These are phyloP conservation scores for Fusarium palustre DNA, from an alignment of 2,329 filamentous ascomycete species.

Conservation along the genomic window DNA sequence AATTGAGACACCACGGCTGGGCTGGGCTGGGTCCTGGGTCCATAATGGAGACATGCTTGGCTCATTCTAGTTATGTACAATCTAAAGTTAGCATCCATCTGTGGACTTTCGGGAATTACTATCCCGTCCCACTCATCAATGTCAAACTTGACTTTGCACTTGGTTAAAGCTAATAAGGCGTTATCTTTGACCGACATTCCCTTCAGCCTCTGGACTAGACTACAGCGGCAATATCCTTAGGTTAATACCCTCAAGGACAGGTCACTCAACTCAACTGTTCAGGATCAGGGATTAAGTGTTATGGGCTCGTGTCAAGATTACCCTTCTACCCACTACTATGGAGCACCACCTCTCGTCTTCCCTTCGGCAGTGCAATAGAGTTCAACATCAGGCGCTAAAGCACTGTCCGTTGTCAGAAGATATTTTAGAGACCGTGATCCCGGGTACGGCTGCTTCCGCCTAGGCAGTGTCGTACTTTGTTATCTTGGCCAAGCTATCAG, in stretches of 20 bases:
- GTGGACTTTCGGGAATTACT: slow-evolving; percentile 21
- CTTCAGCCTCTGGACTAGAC: background rate
- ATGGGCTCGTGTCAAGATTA: slow-evolving; percentile 10
- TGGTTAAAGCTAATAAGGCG: background rate
- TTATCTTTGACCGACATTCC: slow-evolving; percentile 33
- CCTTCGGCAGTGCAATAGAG: slow-evolving; percentile 29
- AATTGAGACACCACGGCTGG: background rate
- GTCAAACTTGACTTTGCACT: slow-evolving; percentile 17
- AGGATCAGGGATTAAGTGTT: slow-evolving; percentile 25
- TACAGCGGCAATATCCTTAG: background rate
- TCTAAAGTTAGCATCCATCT: slow-evolving; percentile 13
- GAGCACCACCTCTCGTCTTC: background rate
- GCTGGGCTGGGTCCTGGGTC: slow-evolving; percentile 1
- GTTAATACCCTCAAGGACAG: background rate
- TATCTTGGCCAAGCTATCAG: background rate
- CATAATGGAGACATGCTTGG: slow-evolving; percentile 18
- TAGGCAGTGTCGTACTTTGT: background rate
- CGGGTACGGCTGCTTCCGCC: slow-evolving; percentile 34
- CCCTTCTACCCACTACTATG: background rate
- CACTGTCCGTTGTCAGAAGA: slow-evolving; percentile 15
- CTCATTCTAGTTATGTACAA: slow-evolving; percentile 20
- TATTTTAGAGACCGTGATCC: slow-evolving; percentile 11
- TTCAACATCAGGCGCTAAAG: slow-evolving; percentile 30
- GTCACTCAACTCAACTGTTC: background rate
- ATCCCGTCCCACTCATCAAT: slow-evolving; percentile 21